A percentile compares a stretch with the other conserved stretches of the same genome.
Evolutionary conservation across 805 yeast species (phyloP).

Genomic region (Suhomyces vadensis): DNA sequence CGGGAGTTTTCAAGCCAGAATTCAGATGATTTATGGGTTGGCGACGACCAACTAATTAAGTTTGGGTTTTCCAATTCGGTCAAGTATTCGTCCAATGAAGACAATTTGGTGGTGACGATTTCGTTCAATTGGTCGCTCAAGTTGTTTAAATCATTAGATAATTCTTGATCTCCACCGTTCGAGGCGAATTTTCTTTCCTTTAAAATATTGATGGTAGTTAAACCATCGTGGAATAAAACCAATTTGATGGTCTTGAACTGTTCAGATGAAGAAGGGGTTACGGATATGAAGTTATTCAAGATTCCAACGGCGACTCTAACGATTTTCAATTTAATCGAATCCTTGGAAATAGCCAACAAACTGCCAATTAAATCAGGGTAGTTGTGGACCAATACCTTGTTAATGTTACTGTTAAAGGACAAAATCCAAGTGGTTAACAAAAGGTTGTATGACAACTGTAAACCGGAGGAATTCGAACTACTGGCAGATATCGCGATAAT

Average conservation of each 20-base stretch:
- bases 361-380: slow-evolving; percentile 56
- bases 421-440: slow-evolving; percentile 82
- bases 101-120: slow-evolving; percentile 67
- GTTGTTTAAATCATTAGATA: slow-evolving; percentile 65
- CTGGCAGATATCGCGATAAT: slow-evolving; percentile 32
- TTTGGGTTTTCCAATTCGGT: slow-evolving; percentile 79
- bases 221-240: slow-evolving; percentile 72
- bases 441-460: slow-evolving; percentile 83
- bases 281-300: slow-evolving; percentile 57
- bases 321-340: slow-evolving; percentile 89
- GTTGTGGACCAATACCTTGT: slow-evolving; percentile 47
- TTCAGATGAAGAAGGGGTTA: slow-evolving; percentile 28
- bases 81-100: slow-evolving; percentile 90
- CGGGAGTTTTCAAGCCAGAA: slow-evolving; percentile 86
- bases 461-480: slow-evolving; percentile 45
- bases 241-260: slow-evolving; percentile 59
- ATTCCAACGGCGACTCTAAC: slow-evolving; percentile 81
- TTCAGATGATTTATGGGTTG: slow-evolving; percentile 84
- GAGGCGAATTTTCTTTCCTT: slow-evolving; percentile 85
- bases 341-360: slow-evolving; percentile 62
- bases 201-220: slow-evolving; percentile 64
- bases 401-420: slow-evolving; percentile 64
- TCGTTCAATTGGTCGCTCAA: slow-evolving; percentile 64
- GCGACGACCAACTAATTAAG: slow-evolving; percentile 75
- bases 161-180: slow-evolving; percentile 72